Evolutionary conservation across 2,329 filamentous ascomycete genomes (phyloP), one percentile per base, ranked within the genome.

Genomic region (Chaetothyriales sp.): DNA sequence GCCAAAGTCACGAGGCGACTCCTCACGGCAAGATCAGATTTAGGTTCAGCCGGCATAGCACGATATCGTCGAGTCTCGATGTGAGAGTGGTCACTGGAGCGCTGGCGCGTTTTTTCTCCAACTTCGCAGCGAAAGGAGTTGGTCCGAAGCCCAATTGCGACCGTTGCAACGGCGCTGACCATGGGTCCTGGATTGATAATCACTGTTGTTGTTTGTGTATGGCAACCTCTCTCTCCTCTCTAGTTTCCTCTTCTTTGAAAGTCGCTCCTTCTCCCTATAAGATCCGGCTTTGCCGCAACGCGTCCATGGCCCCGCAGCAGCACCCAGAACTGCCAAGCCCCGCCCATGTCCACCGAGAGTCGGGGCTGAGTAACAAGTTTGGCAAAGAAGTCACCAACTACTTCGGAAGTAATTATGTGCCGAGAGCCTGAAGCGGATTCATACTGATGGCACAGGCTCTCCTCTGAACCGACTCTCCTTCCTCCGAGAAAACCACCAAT

Each of bases 291-390:
- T 13, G 33, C 15, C 10, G 8, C 48, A 51, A 22, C 10, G 51
- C 43, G n/a, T 19, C 49, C 29, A 57, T 52, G 45, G 47, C 50
- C 37, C 46, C 44, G 18, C 47, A 49, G 15, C 57, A 57, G 9
- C 56, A 60, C 10, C 60, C 60, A 18, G 59, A 62, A 2, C 49
- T 81, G 50, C 80, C 80, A 25, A 71, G 73, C 58, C 78, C 80
- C 49, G 76, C 77, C 40, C 77, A 81, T 65, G 67, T 73, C 52
- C 70, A 76, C 56, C 68, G 77, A 60, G 79, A 82, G 64, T 80
- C 78, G 40, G 73, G 73, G 65, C 62, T 75, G 45, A 68, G 70
- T 8, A 66, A 70, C 47, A 71, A 69, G 49, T 75, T 75, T 58
- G 73, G 73, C 48, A 71, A 63, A 61, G 73, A 75, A 60, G 72